Base-by-base conservation (phyloP, 148 eudicot species). In the Dianthus caryophyllus region DNA sequence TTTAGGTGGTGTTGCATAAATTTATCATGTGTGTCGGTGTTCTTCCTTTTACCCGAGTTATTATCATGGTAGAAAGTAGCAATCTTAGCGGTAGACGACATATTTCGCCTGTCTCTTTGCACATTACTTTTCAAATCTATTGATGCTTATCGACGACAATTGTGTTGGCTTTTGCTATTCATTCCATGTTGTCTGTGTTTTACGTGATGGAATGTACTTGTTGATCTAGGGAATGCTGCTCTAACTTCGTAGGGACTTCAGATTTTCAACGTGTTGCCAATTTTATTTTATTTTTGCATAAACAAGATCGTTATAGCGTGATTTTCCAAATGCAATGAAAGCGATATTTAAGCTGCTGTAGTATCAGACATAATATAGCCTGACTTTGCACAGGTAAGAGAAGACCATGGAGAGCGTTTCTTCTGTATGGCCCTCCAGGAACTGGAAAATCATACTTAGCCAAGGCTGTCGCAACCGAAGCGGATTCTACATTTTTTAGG, bases 381-480 rank as follows among this genome's bases (percentile, higher is more conserved):
- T 76, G 48, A 6, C 17, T 38, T 16, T 60, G 20, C 27, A 30
- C 76, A 94, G 99, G 99, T 54, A 94, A 94, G 78, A 83, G 99
- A 75, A 84, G 89, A 5, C 97, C 99, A 59, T 94, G 99, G 99
- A 94, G 96, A 72, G 99, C 99, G 53, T 94, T 94, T 84, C 97
- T 94, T 72, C 71, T 94, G 44, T 94, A 94, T 73, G 99, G 99
- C 18, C 99, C 99, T 9, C 99, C 99, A 21, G 99, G 99, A 64
- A 94, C 99, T 22, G 99, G 99, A 60, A 94, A 94, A 69, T 94
- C 99, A 59, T 94, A 94, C 83, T 67, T 94, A 66, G 99, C 99
- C 62, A 94, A 90, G 81, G 99, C 99, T 82, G 99, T 94, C 50
- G 99, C 99, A 53, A 94, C 99, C 55, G 99, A 94, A 82, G 99